A percentile compares a stretch with the other conserved stretches of the same genome.
Conservation (phyloP, 116 monocot species). For the Cymodocea nodosa region DNA sequence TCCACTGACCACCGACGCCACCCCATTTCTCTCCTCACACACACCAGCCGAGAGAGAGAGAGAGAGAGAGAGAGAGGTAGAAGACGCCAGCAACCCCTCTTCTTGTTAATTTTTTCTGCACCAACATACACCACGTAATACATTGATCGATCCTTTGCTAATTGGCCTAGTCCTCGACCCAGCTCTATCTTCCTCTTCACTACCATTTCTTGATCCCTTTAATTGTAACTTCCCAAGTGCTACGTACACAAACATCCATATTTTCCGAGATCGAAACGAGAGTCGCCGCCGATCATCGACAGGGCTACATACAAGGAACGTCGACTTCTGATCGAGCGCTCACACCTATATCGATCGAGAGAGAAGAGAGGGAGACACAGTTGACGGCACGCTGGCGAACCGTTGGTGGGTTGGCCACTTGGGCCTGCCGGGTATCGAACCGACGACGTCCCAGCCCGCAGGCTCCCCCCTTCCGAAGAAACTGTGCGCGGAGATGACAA, state of each 20-base stretch:
- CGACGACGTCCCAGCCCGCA: not conserved
- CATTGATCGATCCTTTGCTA: not conserved
- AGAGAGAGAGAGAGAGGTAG: not conserved
- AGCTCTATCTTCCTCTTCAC: not conserved
- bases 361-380: not conserved
- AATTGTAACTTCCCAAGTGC: too few relatives aligned
- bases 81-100: not conserved
- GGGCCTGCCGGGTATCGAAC: conserved; percentile 24
- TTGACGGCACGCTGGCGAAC: conserved; percentile 32
- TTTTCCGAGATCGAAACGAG: not conserved
- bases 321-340: too few relatives aligned
- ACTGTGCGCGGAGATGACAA: conserved; percentile 6
- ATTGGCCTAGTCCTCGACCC: not conserved
- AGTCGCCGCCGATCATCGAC: not conserved
- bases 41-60: too few relatives aligned
- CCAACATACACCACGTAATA: not conserved
- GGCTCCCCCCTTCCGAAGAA: conserved; percentile 13
- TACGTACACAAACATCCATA: too few relatives aligned
- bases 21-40: not conserved
- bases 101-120: not conserved
- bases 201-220: not conserved
- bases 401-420: conserved; percentile 55
- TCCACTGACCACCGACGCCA: not conserved
- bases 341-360: too few relatives aligned
- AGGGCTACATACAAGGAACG: too few relatives aligned